A percentile compares a stretch with the other conserved stretches of the same genome.
Conservation (phyloP, 2,329 filamentous ascomycete species). For the Nigrospora sphaerica region DNA sequence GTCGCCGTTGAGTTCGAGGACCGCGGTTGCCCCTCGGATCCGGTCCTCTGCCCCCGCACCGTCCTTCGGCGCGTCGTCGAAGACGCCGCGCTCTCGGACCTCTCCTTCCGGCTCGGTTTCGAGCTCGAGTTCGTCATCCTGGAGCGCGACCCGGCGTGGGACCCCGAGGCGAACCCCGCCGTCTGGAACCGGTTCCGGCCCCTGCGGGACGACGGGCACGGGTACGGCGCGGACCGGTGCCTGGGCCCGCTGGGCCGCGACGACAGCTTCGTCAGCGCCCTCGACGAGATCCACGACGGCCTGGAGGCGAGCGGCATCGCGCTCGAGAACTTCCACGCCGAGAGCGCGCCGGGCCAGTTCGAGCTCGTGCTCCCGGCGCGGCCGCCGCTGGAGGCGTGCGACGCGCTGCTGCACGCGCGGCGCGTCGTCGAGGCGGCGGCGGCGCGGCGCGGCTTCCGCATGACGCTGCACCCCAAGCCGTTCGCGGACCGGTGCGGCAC, state of each 20-base stretch:
- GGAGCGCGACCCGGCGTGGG: slow-evolving; percentile 29
- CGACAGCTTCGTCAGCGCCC: slow-evolving; percentile 41
- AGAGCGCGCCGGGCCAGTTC: slow-evolving; percentile 68
- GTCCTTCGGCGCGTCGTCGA: slow-evolving; percentile 49
- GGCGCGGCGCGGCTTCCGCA: slow-evolving; percentile 52
- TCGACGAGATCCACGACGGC: slow-evolving; percentile 57
- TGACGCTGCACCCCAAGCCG: slow-evolving; percentile 70
- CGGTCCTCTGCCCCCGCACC: slow-evolving; percentile 57
- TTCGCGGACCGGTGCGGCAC: slow-evolving; percentile 51
- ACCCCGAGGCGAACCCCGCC: slow-evolving; percentile 12
- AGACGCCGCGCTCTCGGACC: slow-evolving; percentile 39
- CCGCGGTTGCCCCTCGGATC: slow-evolving; percentile 36
- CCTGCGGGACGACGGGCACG: slow-evolving; percentile 56
- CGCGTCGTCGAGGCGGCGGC: slow-evolving; percentile 62
- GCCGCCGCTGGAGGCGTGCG: slow-evolving; percentile 60
- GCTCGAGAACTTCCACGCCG: slow-evolving; percentile 68
- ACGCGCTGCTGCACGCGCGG: slow-evolving; percentile 62
- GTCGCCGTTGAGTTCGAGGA: slow-evolving; percentile 61
- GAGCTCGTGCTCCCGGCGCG: slow-evolving; percentile 64
- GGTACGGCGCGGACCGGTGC: slow-evolving; percentile 61
- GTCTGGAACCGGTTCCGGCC: slow-evolving; percentile 18
- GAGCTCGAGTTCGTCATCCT: slow-evolving; percentile 77
- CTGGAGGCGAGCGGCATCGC: slow-evolving; percentile 57
- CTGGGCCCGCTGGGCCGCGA: slow-evolving; percentile 46
- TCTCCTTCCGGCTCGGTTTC: slow-evolving; percentile 65